Percentiles rank a stretch among this genome's conserved stretches.
phyloP scores from a whole-genome alignment of 2,329 filamentous ascomycete species.

The Epicoccum nigrum region DNA sequence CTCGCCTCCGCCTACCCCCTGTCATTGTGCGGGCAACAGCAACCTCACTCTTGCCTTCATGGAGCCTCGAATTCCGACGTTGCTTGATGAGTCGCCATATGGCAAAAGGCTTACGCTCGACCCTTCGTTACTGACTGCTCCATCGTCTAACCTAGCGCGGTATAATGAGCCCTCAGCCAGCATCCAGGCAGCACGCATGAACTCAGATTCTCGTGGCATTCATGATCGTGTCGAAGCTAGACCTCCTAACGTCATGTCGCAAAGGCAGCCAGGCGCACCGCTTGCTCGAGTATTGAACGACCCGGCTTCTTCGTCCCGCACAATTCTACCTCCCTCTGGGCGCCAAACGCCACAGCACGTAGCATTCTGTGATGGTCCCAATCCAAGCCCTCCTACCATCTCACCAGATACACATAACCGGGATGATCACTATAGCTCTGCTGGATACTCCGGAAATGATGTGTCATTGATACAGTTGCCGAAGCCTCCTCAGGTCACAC shows the following conservation, averaged over 20 bases:
- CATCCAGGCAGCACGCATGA: slow-evolving; percentile 13
- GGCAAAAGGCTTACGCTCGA: slow-evolving; percentile 21
- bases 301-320: slow-evolving; percentile 20
- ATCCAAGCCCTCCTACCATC: slow-evolving; percentile 30
- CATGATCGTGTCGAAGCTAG: slow-evolving; percentile 12
- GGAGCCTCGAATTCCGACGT: slow-evolving; percentile 38
- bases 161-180: slow-evolving; percentile 24
- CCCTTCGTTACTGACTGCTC: slow-evolving; percentile 16
- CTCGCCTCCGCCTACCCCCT: slow-evolving; percentile 1
- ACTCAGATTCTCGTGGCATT: slow-evolving; percentile 9
- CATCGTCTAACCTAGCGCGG: slow-evolving; percentile 14
- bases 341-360: slow-evolving; percentile 21
- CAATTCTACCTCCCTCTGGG: slow-evolving; percentile 18
- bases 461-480: slow-evolving; percentile 45
- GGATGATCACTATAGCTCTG: slow-evolving; percentile 23
- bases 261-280: slow-evolving; percentile 36
- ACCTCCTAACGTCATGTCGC: slow-evolving; percentile 5
- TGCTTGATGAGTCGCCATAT: slow-evolving; percentile 28
- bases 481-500: slow-evolving; percentile 45
- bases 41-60: slow-evolving; percentile 17
- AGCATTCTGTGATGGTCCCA: slow-evolving; percentile 39
- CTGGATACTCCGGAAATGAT: slow-evolving; percentile 23
- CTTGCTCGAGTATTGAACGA: slow-evolving; percentile 46
- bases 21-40: neutral
- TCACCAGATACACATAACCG: slow-evolving; percentile 30